phyloP scores from a whole-genome alignment of 306 rosid genomes.

The Sindora glabra region DNA sequence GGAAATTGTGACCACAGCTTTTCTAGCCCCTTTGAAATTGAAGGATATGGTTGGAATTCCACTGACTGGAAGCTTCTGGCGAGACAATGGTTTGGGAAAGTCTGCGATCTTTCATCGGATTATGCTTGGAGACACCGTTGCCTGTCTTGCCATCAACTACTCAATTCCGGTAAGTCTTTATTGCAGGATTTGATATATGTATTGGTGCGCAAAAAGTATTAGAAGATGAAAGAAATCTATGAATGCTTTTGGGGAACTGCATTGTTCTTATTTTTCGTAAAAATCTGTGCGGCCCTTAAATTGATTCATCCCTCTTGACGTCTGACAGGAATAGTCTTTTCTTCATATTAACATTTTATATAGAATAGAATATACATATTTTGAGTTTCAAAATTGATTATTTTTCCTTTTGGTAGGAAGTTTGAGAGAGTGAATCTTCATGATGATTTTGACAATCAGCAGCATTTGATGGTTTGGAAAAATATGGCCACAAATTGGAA shows the following conservation, averaged over 20 bases:
- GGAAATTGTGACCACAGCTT: constrained; percentile 46
- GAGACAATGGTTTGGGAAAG: constrained; percentile 60
- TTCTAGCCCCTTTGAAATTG: constrained; percentile 67
- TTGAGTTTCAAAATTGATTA: too few species aligned
- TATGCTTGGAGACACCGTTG: constrained; percentile 60
- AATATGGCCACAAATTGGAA: too few species aligned
- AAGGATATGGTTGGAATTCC: constrained; percentile 56
- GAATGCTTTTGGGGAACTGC: background rate
- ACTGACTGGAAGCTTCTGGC: constrained; percentile 81
- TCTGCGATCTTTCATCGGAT: constrained; percentile 78
- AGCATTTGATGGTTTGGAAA: too few species aligned
- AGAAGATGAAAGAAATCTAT: background rate
- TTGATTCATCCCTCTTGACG: too few species aligned
- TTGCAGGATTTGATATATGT: background rate
- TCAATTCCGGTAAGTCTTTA: constrained; percentile 55
- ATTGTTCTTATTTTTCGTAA: background rate
- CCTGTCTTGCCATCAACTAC: constrained; percentile 90
- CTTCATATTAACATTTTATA: too few species aligned
- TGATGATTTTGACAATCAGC: too few species aligned
- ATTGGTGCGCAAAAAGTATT: background rate
- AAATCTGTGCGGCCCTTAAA: too few species aligned
- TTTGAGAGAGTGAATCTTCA: too few species aligned
- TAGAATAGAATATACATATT: too few species aligned
- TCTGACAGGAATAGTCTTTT: too few species aligned
- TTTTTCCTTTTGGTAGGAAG: too few species aligned